These are phyloP conservation scores for Neurospora intermedia DNA, from an alignment of 495 filamentous ascomycete genomes.

Conservation along the genomic window DNA sequence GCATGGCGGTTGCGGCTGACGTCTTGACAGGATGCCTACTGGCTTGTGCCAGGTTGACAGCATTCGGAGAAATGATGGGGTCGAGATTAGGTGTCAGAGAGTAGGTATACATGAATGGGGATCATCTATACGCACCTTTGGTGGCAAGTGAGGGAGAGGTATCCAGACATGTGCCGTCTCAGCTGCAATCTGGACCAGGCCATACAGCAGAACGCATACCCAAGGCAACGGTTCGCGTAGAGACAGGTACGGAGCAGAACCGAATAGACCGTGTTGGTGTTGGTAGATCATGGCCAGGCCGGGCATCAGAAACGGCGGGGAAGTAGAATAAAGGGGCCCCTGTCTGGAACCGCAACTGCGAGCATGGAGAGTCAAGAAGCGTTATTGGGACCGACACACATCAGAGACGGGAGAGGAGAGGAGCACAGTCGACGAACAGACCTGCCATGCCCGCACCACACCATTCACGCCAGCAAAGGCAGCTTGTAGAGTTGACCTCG, in stretches of 20 bases:
- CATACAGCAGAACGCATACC: neutral
- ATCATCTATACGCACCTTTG: neutral
- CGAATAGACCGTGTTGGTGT: neutral
- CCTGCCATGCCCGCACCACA: neutral
- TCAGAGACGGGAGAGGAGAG: neutral
- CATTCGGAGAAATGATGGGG: neutral
- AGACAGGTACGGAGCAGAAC: neutral
- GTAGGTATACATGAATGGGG: neutral
- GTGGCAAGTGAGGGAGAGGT: neutral
- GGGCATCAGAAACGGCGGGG: neutral
- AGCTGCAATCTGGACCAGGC: neutral
- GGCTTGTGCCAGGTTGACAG: neutral
- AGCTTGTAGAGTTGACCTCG: neutral
- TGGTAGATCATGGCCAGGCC: neutral
- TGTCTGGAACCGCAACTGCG: neutral
- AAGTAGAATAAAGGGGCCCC: neutral
- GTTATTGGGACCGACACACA: neutral
- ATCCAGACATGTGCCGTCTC: neutral
- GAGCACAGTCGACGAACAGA: neutral
- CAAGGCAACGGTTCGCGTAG: neutral
- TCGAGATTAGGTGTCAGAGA: neutral
- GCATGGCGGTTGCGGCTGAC: conserved; percentile 4
- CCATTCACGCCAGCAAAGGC: neutral
- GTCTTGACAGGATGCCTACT: neutral
- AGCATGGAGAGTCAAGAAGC: neutral